These are phyloP conservation scores for Pseudocercospora fijiensis DNA, from an alignment of 2,329 filamentous ascomycete genomes.

Conservation along the genomic window DNA sequence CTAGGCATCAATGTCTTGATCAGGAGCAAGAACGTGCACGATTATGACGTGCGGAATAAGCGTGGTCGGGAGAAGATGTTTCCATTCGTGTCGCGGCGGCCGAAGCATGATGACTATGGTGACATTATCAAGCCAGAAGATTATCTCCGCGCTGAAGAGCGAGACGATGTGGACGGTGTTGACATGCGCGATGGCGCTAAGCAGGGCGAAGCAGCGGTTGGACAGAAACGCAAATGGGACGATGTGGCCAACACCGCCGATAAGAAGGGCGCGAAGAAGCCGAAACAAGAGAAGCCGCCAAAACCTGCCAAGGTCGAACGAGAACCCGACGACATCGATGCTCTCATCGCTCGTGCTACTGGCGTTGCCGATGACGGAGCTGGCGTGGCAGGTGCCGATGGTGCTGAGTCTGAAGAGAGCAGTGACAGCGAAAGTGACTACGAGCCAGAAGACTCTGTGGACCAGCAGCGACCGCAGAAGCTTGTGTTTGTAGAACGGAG, in stretches of 20 bases:
- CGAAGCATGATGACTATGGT: slow-evolving; percentile 85
- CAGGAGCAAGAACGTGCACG: slow-evolving; percentile 78
- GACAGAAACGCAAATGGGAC: slow-evolving; percentile 94
- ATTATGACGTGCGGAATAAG: slow-evolving; percentile 88
- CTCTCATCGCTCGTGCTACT: slow-evolving; percentile 36
- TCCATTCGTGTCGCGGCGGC: slow-evolving; percentile 76
- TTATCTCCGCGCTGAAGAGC: slow-evolving; percentile 87
- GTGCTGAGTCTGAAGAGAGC: slow-evolving; percentile 27
- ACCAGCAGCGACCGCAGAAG: slow-evolving; percentile 69
- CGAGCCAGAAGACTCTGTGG: slow-evolving; percentile 51
- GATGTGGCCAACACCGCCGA: slow-evolving; percentile 53
- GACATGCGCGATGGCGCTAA: slow-evolving; percentile 57
- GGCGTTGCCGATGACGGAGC: slow-evolving; percentile 23
- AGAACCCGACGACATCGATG: slow-evolving; percentile 40
- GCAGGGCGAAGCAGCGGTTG: slow-evolving; percentile 56
- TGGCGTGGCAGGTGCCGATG: slow-evolving; percentile 18
- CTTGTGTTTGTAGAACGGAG: slow-evolving; percentile 63
- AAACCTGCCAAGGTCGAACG: slow-evolving; percentile 26
- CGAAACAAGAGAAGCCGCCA: slow-evolving; percentile 45
- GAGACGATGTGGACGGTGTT: slow-evolving; percentile 70
- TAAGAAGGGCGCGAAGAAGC: slow-evolving; percentile 59
- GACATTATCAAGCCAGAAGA: slow-evolving; percentile 93
- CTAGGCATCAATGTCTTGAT: slow-evolving; percentile 88
- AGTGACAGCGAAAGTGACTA: slow-evolving; percentile 48
- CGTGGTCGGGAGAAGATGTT: slow-evolving; percentile 92